Conservation (phyloP, 2,329 filamentous ascomycete species). For the Lachnellula suecica region DNA sequence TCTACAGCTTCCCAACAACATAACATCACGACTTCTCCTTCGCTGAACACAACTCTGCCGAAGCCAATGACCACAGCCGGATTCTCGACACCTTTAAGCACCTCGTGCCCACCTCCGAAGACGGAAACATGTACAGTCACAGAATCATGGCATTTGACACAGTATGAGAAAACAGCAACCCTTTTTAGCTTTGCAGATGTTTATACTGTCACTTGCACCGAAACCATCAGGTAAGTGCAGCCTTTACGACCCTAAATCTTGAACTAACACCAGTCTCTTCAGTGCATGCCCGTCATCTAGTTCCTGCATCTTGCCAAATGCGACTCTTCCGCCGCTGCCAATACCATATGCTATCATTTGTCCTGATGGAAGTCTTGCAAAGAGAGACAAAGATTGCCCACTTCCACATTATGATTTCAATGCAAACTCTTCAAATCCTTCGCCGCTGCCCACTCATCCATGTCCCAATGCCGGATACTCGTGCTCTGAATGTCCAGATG, state of each 20-base stretch:
- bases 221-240: conserved; percentile 19
- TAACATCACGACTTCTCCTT: conserved; percentile 8
- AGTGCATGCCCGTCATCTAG: conserved; percentile 10
- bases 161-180: conserved; percentile 22
- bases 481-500: conserved; percentile 20
- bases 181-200: conserved; percentile 20
- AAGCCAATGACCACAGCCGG: neutral
- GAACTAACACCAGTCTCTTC: neutral
- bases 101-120: conserved; percentile 11
- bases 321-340: conserved; percentile 3
- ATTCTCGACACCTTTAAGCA: conserved; percentile 4
- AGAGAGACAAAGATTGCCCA: conserved; percentile 13
- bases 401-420: neutral
- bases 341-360: conserved; percentile 11
- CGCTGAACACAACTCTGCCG: neutral
- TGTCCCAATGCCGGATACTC: conserved; percentile 21
- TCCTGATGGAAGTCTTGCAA: conserved; percentile 12
- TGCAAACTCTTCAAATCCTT: neutral
- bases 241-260: neutral
- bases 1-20: neutral
- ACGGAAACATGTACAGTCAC: conserved; percentile 23
- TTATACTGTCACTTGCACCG: conserved; percentile 24
- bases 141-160: conserved; percentile 26
- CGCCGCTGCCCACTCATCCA: conserved; percentile 7
- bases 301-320: too few relatives aligned